These are phyloP conservation scores for Salvia rosmarinus DNA, from an alignment of 257 asterid species.

Conservation along the genomic window DNA sequence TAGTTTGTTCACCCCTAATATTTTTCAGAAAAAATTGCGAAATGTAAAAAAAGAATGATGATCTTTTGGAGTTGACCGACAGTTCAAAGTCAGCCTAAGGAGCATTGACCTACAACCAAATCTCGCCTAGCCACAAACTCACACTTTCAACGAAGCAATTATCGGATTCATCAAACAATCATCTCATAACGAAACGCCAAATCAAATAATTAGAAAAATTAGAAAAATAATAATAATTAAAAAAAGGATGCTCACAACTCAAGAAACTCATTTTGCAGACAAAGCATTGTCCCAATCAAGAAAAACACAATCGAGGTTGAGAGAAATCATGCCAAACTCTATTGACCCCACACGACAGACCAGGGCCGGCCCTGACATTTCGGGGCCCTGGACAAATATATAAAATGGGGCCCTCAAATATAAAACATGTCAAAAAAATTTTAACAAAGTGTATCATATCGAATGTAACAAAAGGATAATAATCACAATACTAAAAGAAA, in stretches of 20 bases:
- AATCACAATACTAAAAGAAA: no score
- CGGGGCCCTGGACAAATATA: no score
- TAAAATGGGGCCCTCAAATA: no score
- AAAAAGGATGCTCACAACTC: background rate
- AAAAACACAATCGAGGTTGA: background rate
- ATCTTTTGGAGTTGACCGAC: background rate
- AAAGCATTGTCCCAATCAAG: conserved; percentile 12
- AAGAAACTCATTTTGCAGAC: background rate
- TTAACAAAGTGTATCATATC: no score
- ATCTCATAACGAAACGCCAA: background rate
- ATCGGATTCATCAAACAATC: background rate
- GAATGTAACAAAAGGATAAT: no score
- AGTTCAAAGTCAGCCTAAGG: background rate
- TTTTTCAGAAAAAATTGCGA: no score
- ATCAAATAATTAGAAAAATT: background rate
- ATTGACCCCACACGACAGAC: conserved; percentile 25
- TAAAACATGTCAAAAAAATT: no score
- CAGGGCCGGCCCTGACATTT: no score
- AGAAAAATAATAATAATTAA: background rate
- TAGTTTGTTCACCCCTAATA: no score
- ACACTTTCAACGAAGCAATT: conserved; percentile 18
- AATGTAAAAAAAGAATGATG: background rate
- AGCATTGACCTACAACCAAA: background rate
- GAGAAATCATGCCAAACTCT: conserved; percentile 47
- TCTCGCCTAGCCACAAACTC: conserved; percentile 12